Evolutionary conservation across 345 rosid species (phyloP).

Genomic region (Iberis pinnata): DNA sequence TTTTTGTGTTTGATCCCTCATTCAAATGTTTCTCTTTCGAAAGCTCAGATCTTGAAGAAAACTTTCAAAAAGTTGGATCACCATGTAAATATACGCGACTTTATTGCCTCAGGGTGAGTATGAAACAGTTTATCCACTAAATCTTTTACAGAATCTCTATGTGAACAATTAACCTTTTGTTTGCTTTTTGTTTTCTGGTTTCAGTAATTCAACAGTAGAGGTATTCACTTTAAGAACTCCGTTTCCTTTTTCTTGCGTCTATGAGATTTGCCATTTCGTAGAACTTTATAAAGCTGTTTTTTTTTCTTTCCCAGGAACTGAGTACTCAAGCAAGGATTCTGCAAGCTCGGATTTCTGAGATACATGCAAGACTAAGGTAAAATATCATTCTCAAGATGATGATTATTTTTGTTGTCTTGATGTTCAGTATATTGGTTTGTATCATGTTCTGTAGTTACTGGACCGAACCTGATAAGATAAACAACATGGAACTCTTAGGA

Average conservation of each 20-base stretch:
- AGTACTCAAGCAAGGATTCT: constrained; percentile 47
- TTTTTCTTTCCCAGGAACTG: constrained; percentile 44
- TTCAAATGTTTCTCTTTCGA: constrained; percentile 33
- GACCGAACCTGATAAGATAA: constrained; percentile 52
- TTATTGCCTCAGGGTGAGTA: constrained; percentile 54
- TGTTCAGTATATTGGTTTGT: constrained; percentile 10
- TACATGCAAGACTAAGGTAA: constrained; percentile 71
- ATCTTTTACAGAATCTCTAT: background rate
- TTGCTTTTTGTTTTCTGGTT: constrained; percentile 26
- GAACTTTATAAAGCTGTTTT: constrained; percentile 13
- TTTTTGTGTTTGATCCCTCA: constrained; percentile 10
- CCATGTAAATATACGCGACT: constrained; percentile 69
- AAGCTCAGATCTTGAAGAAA: constrained; percentile 69
- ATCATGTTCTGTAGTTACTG: constrained; percentile 42
- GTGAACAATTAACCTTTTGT: constrained; percentile 12
- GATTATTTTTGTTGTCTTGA: background rate
- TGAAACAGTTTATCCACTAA: background rate
- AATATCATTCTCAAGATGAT: constrained; percentile 11
- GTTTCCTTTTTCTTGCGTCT: background rate
- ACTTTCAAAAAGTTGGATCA: constrained; percentile 90
- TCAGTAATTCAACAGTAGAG: constrained; percentile 69
- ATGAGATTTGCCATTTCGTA: constrained; percentile 11
- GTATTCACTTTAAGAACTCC: constrained; percentile 32
- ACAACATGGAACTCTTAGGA: constrained; percentile 48
- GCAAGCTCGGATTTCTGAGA: constrained; percentile 53